Evolutionary conservation across 2,329 filamentous ascomycete species (phyloP), one percentile per base, ranked within the genome.

Genomic region (Triangularia setosa): DNA sequence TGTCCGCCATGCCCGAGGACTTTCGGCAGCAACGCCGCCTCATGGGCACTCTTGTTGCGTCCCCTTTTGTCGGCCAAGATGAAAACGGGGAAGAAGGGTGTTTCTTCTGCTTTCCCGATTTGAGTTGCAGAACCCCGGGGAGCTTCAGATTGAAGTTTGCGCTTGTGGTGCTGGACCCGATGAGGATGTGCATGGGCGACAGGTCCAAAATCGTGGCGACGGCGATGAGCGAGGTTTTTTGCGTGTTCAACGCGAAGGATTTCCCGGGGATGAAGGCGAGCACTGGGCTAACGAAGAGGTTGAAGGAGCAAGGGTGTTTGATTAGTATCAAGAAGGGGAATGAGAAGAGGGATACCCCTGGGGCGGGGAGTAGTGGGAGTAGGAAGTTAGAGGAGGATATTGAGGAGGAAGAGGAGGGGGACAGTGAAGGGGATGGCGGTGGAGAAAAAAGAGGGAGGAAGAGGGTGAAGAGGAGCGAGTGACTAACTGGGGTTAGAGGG

Each of bases 321-420:
- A 93, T 95, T 66, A 91, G 91, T 35, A 91, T 94, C 67, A 94
- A 94, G 79, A 95, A 94, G 74, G 91, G 91, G 14, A 93, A 91
- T 69, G 89, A 92, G 65, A 87, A 86, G 75, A 79, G 78, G 16
- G 75, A 69, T 1, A 44, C 28, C 33, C 64, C 18, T 11, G 76
- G 70, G 44, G 52, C 53, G 21, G 61, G 58, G 1, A 60, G 62
- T 66, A 72, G 30, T 33, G 30, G 64, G 74, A 72, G n/a, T n/a
- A n/a, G 64, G 74, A 74, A 62, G 66, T 65, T 35, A 58, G 77
- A 76, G 2, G 77, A 79, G 9, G 76, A 67, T 2, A 65, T 66
- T 1, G 64, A 63, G 1, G 40, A 63, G 2, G 44, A 53, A 7
- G 63, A 55, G 11, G 69, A 68, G 3, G 65, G 16, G 7, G 64